These are phyloP conservation scores for Corynespora cassiicola DNA, from an alignment of 2,329 filamentous ascomycete species.

Conservation along the genomic window DNA sequence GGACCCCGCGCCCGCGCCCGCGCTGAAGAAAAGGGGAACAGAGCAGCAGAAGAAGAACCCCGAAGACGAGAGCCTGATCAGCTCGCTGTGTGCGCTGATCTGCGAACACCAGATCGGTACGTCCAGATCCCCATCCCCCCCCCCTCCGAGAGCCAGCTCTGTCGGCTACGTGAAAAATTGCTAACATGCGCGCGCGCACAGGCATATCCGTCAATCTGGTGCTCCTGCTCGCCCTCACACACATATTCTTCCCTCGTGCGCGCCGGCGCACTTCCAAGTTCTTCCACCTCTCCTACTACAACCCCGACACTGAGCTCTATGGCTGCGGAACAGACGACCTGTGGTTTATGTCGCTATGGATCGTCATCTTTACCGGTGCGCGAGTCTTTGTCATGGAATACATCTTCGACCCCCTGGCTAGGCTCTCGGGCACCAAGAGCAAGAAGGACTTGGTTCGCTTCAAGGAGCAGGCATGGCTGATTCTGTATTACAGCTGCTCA, in stretches of 20 bases:
- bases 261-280: conserved; percentile 84
- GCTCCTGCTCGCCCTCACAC: conserved; percentile 80
- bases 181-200: conserved; percentile 41
- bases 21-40: too few species aligned
- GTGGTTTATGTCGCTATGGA: conserved; percentile 77
- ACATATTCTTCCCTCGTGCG: conserved; percentile 81
- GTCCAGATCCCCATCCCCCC: conserved; percentile 30
- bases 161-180: conserved; percentile 2
- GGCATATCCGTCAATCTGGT: conserved; percentile 87
- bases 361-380: conserved; percentile 85
- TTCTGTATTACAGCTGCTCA: conserved; percentile 81
- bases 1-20: too few species aligned
- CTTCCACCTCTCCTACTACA: conserved; percentile 85
- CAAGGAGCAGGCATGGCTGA: conserved; percentile 91
- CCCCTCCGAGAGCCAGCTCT: neutral
- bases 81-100: conserved; percentile 71
- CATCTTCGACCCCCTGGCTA: conserved; percentile 78
- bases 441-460: conserved; percentile 81
- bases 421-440: conserved; percentile 73
- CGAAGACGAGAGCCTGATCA: conserved; percentile 68
- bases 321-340: conserved; percentile 79
- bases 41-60: conserved; percentile 54
- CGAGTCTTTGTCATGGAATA: conserved; percentile 89
- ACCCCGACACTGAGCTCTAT: conserved; percentile 72
- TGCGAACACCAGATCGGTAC: conserved; percentile 82